These are phyloP conservation scores for Yarrowia yakushimensis DNA, from an alignment of 805 yeast species.

Conservation along the genomic window DNA sequence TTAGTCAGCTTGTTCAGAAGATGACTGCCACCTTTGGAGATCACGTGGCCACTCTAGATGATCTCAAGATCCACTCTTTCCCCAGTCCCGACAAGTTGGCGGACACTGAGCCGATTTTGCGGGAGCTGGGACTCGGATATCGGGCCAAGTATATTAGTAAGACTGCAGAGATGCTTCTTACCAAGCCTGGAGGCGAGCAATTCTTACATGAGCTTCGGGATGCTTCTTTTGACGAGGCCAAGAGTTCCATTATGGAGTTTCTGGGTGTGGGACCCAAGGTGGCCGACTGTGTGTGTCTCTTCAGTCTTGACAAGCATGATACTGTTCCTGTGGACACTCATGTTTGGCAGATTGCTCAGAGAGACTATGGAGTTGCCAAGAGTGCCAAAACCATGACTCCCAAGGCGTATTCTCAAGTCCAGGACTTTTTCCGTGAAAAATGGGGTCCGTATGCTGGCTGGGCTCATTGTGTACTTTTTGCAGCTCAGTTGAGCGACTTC, in stretches of 20 bases:
- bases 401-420: constrained; percentile 53
- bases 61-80: constrained; percentile 49
- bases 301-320: constrained; percentile 83
- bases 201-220: constrained; percentile 41
- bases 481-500: constrained; percentile 73
- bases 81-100: constrained; percentile 61
- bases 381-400: constrained; percentile 47
- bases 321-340: constrained; percentile 96
- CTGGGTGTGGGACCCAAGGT: constrained; percentile 97
- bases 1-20: constrained; percentile 84
- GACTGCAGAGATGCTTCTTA: constrained; percentile 58
- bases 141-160: constrained; percentile 81
- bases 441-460: constrained; percentile 97
- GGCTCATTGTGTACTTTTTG: constrained; percentile 94
- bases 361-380: constrained; percentile 64
- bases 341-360: constrained; percentile 80
- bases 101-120: constrained; percentile 46
- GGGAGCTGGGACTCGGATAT: constrained; percentile 70
- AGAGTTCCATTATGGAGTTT: constrained; percentile 57
- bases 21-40: constrained; percentile 69
- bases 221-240: constrained; percentile 50
- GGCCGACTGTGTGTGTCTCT: constrained; percentile 91
- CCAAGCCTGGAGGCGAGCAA: constrained; percentile 36
- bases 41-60: constrained; percentile 51
- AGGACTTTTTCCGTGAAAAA: constrained; percentile 54